Base-by-base conservation (phyloP, 805 yeast genomes). In the Torulaspora indica region DNA sequence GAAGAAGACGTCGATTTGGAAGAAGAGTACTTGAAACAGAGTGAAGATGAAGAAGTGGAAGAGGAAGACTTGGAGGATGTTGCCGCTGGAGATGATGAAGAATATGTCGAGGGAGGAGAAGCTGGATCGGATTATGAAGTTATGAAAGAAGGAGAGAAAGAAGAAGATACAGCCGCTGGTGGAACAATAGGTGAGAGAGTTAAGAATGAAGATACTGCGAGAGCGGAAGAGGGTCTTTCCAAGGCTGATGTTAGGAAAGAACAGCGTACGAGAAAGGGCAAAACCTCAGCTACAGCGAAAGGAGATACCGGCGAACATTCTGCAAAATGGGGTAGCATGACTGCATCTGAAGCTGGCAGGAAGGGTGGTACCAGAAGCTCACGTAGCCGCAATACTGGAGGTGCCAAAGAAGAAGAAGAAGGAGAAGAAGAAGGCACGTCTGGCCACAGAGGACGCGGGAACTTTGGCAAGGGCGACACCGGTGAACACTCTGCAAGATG, bases 41-140 rank as follows among this genome's bases (percentile, higher is more conserved):
- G 31, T 8, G 24, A 38, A 7, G 40, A 38, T 15, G 40, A 20
- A 13, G 40, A 38, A 20, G 34, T 38, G 2, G 40, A 28, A 13
- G 28, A 28, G n/a, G 34, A 20, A 8, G 40, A 28, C n/a, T 13
- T 38, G 9, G 40, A 20, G 12, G 34, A 38, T 8, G 34, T 13
- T 28, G 34, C 17, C 15, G 40, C 20, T 8, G 39, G 25, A 14
- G 40, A 9, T 5, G 40, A 37, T 13, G 40, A 38, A 12, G 40
- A 38, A 8, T 38, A 38, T 23, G 5, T 38, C 4, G 31, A 38
- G 20, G 40, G 28, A 12, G 40, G 10, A 13, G 40, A 20, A 13
- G 40, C 13, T 28, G 40, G 34, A 7, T 38, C 40, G 10, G 34
- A 31, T 15, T 31, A 31, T 29, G 40, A 38, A 5, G 40, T 23